Conservation (phyloP, 1,284 basidiomycete genomes). For the Trametes pubescens region DNA sequence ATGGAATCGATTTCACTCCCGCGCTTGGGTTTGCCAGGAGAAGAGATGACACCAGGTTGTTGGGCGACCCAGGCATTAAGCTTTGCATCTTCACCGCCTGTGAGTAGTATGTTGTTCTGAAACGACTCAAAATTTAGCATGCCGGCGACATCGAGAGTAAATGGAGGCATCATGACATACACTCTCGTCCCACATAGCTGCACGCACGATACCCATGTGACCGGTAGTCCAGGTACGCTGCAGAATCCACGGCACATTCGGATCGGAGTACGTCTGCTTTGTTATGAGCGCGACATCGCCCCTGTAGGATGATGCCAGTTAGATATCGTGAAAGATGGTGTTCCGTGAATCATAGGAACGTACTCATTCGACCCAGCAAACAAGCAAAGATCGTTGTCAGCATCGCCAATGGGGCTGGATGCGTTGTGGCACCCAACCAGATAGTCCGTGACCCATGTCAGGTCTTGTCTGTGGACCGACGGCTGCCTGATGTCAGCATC, state of each 20-base stretch:
- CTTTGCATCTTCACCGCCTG: slow-evolving; percentile 49
- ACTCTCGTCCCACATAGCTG: slow-evolving; percentile 46
- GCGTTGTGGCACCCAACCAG: slow-evolving; percentile 47
- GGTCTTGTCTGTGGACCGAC: slow-evolving; percentile 44
- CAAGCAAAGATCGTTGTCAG: slow-evolving; percentile 44
- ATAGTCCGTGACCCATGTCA: slow-evolving; percentile 52
- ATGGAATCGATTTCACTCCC: slow-evolving; percentile 36
- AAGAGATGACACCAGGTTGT: slow-evolving; percentile 13
- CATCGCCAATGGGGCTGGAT: slow-evolving; percentile 32
- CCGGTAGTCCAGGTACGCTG: slow-evolving; percentile 43
- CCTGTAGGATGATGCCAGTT: slow-evolving; percentile 29
- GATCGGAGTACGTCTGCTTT: slow-evolving; percentile 37
- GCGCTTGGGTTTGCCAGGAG: slow-evolving; percentile 26
- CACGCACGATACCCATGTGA: slow-evolving; percentile 47
- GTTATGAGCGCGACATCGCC: slow-evolving; percentile 47
- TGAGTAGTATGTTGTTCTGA: slow-evolving; percentile 47
- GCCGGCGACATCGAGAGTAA: neutral
- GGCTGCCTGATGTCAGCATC: slow-evolving; percentile 47
- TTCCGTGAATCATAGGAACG: slow-evolving; percentile 18
- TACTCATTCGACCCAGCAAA: slow-evolving; percentile 50
- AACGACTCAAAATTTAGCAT: neutral
- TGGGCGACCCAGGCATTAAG: slow-evolving; percentile 45
- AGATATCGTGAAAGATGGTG: neutral
- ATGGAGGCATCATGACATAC: slow-evolving; percentile 31
- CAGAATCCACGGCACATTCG: slow-evolving; percentile 41